Base-by-base conservation (phyloP, 1,139 yeast species). In the Meyerozyma elateridarum region DNA sequence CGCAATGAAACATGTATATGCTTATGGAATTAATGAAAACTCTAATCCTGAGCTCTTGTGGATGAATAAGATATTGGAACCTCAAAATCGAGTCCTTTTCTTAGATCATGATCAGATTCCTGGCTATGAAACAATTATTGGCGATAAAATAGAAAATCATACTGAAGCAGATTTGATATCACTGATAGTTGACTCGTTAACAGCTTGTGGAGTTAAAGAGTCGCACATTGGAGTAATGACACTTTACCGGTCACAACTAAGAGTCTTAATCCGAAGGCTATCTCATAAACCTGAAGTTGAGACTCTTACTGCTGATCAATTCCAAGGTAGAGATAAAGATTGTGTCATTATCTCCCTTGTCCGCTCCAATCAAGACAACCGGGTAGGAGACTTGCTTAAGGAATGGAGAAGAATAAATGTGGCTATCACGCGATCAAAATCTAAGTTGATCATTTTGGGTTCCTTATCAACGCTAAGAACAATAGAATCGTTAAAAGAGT, bases 341-440 rank as follows among this genome's bases (percentile, higher is more conserved):
- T 81, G 95, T 46, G 78, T 93, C 9, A 75, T 93, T 2, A 77
- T 93, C 5, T 88, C 97, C 1, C 60, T 91, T 42, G 97, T 89
- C 4, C 66, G 96, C 28, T 81, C 95, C 2, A 91, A 89, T 50
- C 61, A 64, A 2, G 72, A 73, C n/a, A 64, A 69, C 9, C 69
- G 66, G 33, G 78, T 84, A 1, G 97, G 98, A 1, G 85, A 84
- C 25, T 63, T 91, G 33, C 60, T 91, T 25, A 76, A 73, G 39
- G 98, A 91, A 48, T 83, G 96, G 91, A 68, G 97, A 42, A 70
- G 98, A 40, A 73, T 93, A 32, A 91, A 91, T 56, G 98, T 93
- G 24, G 94, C 97, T 0, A 79, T 93, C 48, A 91, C 98, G 0
- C 68, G 99, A 40, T 93, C 98, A 0, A 81, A 77, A 52, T 71